Evolutionary conservation across 2,329 filamentous ascomycete species (phyloP).

Genomic region (Ophiostoma pallidulum): DNA sequence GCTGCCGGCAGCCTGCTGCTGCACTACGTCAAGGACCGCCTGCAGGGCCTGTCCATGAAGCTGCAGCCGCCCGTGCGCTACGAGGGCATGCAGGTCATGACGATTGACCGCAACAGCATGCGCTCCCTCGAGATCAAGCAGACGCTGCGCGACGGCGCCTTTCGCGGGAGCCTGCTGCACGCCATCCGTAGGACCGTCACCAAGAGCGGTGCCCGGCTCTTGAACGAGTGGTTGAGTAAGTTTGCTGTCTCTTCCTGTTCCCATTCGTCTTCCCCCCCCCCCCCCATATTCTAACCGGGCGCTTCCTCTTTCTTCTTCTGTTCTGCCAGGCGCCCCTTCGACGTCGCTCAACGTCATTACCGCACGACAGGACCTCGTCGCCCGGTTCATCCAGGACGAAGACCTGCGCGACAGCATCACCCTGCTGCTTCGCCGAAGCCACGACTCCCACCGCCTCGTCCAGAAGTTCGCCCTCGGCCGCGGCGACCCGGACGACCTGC

Average conservation of each 20-base stretch:
- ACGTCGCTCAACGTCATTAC: slow-evolving; percentile 76
- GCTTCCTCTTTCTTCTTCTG: background rate
- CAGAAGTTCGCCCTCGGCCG: slow-evolving; percentile 90
- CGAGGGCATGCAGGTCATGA: slow-evolving; percentile 68
- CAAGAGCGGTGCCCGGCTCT: slow-evolving; percentile 75
- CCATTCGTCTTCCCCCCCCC: too few species aligned
- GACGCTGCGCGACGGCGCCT: slow-evolving; percentile 70
- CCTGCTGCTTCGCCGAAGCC: slow-evolving; percentile 59
- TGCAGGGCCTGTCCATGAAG: slow-evolving; percentile 70
- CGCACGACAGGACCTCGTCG: slow-evolving; percentile 70
- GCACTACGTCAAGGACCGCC: slow-evolving; percentile 69
- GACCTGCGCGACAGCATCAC: slow-evolving; percentile 62
- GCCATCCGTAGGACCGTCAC: slow-evolving; percentile 85
- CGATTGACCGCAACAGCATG: slow-evolving; percentile 85
- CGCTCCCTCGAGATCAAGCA: slow-evolving; percentile 79
- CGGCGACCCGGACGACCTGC: slow-evolving; percentile 84
- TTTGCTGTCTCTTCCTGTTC: slow-evolving; percentile 18
- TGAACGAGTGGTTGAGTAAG: slow-evolving; percentile 69
- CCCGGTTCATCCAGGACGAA: slow-evolving; percentile 57
- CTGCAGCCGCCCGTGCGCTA: slow-evolving; percentile 74
- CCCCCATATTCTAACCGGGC: background rate
- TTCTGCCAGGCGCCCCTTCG: slow-evolving; percentile 55
- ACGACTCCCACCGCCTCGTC: slow-evolving; percentile 80
- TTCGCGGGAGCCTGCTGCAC: slow-evolving; percentile 79
- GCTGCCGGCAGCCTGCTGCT: slow-evolving; percentile 72